phyloP scores from a whole-genome alignment of 2,329 filamentous ascomycete genomes.

The Colletotrichum cordylinicola region DNA sequence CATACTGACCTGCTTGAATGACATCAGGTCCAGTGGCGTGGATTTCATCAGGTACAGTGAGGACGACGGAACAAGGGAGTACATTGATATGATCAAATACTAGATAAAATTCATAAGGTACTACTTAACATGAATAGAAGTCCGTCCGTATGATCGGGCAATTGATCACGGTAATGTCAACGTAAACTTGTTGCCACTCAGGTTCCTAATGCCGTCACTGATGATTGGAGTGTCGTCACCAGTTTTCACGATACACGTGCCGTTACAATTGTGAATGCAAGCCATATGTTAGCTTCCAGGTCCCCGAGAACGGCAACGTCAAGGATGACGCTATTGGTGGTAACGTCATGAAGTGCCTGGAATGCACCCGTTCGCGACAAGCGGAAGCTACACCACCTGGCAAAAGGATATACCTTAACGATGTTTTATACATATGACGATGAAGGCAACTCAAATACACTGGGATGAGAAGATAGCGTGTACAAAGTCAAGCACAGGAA shows the following conservation, averaged over 20 bases:
- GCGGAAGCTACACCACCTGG: not conserved
- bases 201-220: not conserved
- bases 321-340: not conserved
- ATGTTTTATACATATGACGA: not conserved
- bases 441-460: not conserved
- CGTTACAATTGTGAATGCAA: not conserved
- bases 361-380: not conserved
- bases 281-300: not conserved
- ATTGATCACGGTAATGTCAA: not conserved
- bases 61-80: not conserved
- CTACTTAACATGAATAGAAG: not conserved
- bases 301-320: not conserved
- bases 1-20: not conserved
- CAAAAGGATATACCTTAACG: not conserved
- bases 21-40: too few relatives aligned
- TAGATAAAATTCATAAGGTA: too few relatives aligned
- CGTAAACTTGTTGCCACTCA: not conserved
- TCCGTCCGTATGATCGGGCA: not conserved
- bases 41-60: not conserved
- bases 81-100: not conserved
- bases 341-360: not conserved
- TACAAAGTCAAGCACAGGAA: not conserved
- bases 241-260: not conserved
- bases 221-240: not conserved
- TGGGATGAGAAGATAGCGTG: not conserved